A percentile compares a stretch with the other conserved stretches of the same genome.
These are phyloP conservation scores for Achaetomium macrosporum DNA, from an alignment of 2,329 filamentous ascomycete genomes.

Conservation along the genomic window DNA sequence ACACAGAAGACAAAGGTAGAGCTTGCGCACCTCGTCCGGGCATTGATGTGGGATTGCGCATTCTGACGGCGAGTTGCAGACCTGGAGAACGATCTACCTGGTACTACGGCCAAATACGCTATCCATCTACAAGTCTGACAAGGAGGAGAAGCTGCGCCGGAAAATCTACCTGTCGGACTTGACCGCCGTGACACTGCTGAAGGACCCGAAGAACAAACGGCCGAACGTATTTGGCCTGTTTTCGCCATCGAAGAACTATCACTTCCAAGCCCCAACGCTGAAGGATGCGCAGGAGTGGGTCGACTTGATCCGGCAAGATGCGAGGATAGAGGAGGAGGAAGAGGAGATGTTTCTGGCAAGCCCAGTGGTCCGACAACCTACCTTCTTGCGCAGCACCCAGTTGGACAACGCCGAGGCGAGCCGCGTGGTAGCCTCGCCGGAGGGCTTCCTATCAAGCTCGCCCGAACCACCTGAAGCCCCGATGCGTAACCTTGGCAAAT, in stretches of 20 bases:
- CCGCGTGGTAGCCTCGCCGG: constrained; percentile 30
- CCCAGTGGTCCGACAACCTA: constrained; percentile 49
- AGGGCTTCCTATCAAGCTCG: constrained; percentile 50
- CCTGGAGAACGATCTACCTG: constrained; percentile 85
- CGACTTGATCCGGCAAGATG: constrained; percentile 68
- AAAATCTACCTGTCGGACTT: constrained; percentile 85
- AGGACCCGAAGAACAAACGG: constrained; percentile 80
- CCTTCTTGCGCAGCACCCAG: constrained; percentile 30
- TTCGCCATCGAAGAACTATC: constrained; percentile 83
- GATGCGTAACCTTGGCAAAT: constrained; percentile 28
- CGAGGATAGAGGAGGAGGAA: constrained; percentile 82
- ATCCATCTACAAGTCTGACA: constrained; percentile 87
- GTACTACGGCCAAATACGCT: constrained; percentile 86
- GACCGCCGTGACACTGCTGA: constrained; percentile 82
- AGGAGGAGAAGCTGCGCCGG: constrained; percentile 82
- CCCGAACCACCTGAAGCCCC: constrained; percentile 50
- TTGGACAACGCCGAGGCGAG: constrained; percentile 11
- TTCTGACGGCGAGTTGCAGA: constrained; percentile 40
- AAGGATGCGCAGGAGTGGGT: constrained; percentile 85
- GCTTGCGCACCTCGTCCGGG: background rate
- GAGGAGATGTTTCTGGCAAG: constrained; percentile 73
- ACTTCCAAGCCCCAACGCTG: constrained; percentile 70
- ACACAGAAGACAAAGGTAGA: constrained; percentile 88
- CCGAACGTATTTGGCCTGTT: constrained; percentile 89
- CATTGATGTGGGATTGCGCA: background rate